Evolutionary conservation across 2,329 filamentous ascomycete genomes (phyloP).

Genomic region (Beauveria asiatica): DNA sequence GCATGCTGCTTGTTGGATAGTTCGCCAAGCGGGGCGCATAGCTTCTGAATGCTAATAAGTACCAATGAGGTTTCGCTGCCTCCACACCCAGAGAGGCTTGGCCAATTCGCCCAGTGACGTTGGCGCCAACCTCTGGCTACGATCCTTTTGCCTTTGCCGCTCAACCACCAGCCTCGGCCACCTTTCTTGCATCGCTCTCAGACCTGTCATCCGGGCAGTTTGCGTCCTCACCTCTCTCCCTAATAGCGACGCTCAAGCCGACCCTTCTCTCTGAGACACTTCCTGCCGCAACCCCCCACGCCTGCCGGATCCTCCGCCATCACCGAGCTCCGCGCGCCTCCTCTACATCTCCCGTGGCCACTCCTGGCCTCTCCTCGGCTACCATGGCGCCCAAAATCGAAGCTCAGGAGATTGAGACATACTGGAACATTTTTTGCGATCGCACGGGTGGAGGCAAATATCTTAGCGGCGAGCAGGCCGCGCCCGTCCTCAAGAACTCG

Average conservation of each 20-base stretch:
- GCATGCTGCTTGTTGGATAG: not conserved
- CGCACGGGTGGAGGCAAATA: conserved; percentile 52
- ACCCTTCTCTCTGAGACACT: not conserved
- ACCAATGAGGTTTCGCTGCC: not conserved
- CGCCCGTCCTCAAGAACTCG: conserved; percentile 55
- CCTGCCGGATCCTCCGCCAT: not conserved
- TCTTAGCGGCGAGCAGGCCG: conserved; percentile 53
- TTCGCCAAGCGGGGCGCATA: not conserved
- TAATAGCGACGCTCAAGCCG: not conserved
- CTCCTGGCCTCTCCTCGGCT: conserved; percentile 14
- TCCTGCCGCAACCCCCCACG: not conserved
- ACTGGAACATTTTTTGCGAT: conserved; percentile 56
- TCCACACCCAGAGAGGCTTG: conserved; percentile 1
- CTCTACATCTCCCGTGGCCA: not conserved
- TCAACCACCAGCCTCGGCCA: not conserved
- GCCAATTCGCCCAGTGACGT: conserved; percentile 1
- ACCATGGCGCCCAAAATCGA: conserved; percentile 54
- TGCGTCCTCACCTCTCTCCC: not conserved
- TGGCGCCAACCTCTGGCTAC: conserved; percentile 3
- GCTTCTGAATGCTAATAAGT: not conserved
- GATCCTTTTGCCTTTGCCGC: not conserved
- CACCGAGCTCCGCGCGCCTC: not conserved
- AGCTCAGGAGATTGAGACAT: conserved; percentile 54
- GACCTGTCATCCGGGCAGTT: not conserved
- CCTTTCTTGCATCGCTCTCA: not conserved